Evolutionary conservation across 1,139 yeast genomes (phyloP).

Genomic region (Magnusiomyces clavatus): DNA sequence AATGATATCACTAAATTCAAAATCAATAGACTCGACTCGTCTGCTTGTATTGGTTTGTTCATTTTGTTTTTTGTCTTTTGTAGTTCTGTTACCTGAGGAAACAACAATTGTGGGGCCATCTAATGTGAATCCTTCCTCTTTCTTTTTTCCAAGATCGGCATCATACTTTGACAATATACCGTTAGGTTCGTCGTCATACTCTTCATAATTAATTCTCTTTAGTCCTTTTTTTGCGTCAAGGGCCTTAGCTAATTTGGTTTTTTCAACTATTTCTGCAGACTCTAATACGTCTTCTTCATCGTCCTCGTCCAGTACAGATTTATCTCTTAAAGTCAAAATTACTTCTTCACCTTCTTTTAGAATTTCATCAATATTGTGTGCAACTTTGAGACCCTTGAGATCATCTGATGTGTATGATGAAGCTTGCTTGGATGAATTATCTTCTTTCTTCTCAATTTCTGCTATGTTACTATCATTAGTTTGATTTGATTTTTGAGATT

Average conservation of each 20-base stretch:
- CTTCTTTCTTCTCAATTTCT: constrained; percentile 16
- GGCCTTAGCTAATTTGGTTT: constrained; percentile 29
- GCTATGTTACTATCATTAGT: constrained; percentile 13
- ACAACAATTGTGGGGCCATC: constrained; percentile 18
- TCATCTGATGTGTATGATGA: constrained; percentile 24
- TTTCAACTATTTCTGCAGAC: constrained; percentile 38
- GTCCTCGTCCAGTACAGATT: constrained; percentile 43
- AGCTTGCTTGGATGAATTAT: constrained; percentile 20
- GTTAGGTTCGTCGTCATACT: constrained; percentile 19
- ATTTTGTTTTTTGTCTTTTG: neutral
- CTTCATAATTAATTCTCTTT: constrained; percentile 25
- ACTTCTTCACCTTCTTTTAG: constrained; percentile 39
- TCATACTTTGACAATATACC: constrained; percentile 24
- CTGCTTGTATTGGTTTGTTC: constrained; percentile 1
- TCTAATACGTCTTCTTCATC: constrained; percentile 41
- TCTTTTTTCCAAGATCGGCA: constrained; percentile 19
- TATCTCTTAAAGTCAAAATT: constrained; percentile 60
- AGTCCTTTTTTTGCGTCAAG: constrained; percentile 26
- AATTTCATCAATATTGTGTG: constrained; percentile 41
- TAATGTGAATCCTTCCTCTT: constrained; percentile 23
- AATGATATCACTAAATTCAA: constrained; percentile 9
- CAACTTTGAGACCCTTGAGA: constrained; percentile 38
- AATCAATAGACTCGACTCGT: constrained; percentile 18
- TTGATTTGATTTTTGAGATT: neutral
- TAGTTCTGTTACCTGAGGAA: constrained; percentile 3